These are phyloP conservation scores for Schoenoplectus tabernaemontani DNA, from an alignment of 202 grass and related monocot genomes.

Conservation along the genomic window DNA sequence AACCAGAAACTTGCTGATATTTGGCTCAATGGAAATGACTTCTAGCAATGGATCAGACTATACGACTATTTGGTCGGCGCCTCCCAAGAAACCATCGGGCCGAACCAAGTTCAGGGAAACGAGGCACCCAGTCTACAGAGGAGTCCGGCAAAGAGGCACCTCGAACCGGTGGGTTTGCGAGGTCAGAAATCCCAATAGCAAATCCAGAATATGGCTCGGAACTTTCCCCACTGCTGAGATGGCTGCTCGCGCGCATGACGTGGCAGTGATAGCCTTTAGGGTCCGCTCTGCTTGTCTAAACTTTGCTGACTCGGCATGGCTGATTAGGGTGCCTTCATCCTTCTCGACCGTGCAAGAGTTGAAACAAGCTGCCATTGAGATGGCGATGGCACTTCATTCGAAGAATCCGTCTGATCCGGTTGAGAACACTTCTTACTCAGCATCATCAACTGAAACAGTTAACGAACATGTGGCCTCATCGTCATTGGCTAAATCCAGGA, in stretches of 20 bases:
- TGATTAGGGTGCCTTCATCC: conserved; percentile 31
- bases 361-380: conserved; percentile 32
- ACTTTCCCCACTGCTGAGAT: conserved; percentile 58
- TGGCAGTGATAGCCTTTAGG: conserved; percentile 40
- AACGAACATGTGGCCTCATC: neutral
- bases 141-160: conserved; percentile 40
- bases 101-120: conserved; percentile 91
- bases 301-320: conserved; percentile 62
- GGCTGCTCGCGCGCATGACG: conserved; percentile 74
- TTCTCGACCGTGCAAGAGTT: conserved; percentile 31
- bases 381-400: conserved; percentile 39
- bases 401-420: neutral
- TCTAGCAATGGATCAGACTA: conserved; percentile 8
- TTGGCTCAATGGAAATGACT: neutral
- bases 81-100: conserved; percentile 72
- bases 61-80: conserved; percentile 54
- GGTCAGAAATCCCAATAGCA: conserved; percentile 38
- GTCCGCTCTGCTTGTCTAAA: conserved; percentile 37
- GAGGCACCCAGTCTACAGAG: conserved; percentile 63
- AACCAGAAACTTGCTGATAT: no score
- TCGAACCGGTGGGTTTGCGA: conserved; percentile 68
- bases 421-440: neutral
- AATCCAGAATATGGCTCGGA: conserved; percentile 55
- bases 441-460: neutral
- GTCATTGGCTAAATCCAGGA: neutral